Percentiles rank a stretch among this genome's conserved stretches.
These are phyloP conservation scores for Pistacia atlantica DNA, from an alignment of 345 rosid species.

Conservation along the genomic window DNA sequence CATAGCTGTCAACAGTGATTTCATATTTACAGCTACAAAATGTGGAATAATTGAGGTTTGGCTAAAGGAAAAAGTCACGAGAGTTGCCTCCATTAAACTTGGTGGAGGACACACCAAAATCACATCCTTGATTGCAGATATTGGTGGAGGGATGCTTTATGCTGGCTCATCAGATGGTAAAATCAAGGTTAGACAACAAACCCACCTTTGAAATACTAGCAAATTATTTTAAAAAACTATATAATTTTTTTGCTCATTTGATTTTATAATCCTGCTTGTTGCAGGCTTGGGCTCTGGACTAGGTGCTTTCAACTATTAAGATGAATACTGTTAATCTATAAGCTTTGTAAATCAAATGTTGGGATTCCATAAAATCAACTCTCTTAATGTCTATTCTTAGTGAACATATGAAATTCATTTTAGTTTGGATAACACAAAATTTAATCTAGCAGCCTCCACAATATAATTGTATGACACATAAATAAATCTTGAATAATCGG, in stretches of 20 bases:
- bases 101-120: constrained; percentile 40
- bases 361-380: too few species aligned
- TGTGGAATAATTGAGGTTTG: constrained; percentile 60
- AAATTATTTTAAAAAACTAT: not conserved
- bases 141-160: constrained; percentile 52
- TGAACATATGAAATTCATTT: too few species aligned
- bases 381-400: too few species aligned
- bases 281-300: constrained; percentile 59
- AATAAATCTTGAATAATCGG: too few species aligned
- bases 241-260: not conserved
- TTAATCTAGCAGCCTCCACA: too few species aligned
- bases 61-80: constrained; percentile 43
- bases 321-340: too few species aligned
- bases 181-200: constrained; percentile 44
- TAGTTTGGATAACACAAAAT: too few species aligned
- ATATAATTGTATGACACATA: too few species aligned
- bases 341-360: not conserved
- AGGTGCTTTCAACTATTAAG: not conserved
- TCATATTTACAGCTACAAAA: constrained; percentile 58
- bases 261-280: constrained; percentile 8
- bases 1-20: constrained; percentile 46
- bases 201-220: not conserved
- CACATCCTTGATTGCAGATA: constrained; percentile 43
- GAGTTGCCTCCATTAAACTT: constrained; percentile 39
- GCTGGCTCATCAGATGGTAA: constrained; percentile 63